A percentile compares a stretch with the other conserved stretches of the same genome.
Conservation (phyloP, 768 basidiomycete genomes). For the Hydnomerulius pinastri region DNA sequence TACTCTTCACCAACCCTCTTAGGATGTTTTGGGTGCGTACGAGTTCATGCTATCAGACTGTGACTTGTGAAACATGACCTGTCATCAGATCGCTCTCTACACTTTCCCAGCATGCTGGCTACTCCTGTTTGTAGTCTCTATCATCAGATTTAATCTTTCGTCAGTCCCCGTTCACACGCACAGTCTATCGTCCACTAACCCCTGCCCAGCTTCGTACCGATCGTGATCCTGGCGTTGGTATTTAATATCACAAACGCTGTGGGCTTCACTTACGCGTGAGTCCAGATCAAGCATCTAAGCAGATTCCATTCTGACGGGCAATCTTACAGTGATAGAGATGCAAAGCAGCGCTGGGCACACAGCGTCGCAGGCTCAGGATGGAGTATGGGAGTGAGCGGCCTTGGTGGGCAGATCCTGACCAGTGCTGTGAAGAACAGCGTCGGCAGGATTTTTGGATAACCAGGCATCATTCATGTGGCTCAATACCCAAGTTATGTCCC, state of each 20-base stretch:
- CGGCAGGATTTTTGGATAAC: slow-evolving; percentile 68
- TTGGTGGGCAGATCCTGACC: slow-evolving; percentile 83
- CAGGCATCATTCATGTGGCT: neutral
- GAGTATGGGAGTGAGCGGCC: slow-evolving; percentile 72
- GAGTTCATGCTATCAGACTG: slow-evolving; percentile 6
- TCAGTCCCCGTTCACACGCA: slow-evolving; percentile 41
- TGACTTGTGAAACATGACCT: slow-evolving; percentile 16
- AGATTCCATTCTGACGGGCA: slow-evolving; percentile 11
- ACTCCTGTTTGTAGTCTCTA: slow-evolving; percentile 81
- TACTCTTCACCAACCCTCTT: slow-evolving; percentile 4
- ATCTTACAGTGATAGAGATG: slow-evolving; percentile 75
- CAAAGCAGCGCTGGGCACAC: slow-evolving; percentile 89
- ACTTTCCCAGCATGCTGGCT: slow-evolving; percentile 88
- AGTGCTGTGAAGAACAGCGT: slow-evolving; percentile 83
- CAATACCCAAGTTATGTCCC: no score
- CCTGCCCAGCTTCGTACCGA: slow-evolving; percentile 80
- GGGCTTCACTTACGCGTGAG: slow-evolving; percentile 94
- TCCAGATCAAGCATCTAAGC: slow-evolving; percentile 15
- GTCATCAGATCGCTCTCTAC: slow-evolving; percentile 78
- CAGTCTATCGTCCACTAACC: slow-evolving; percentile 11
- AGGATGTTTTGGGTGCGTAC: slow-evolving; percentile 91
- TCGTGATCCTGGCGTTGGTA: slow-evolving; percentile 89
- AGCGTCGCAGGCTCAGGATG: slow-evolving; percentile 68
- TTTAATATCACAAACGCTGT: slow-evolving; percentile 97
- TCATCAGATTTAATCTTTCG: slow-evolving; percentile 88